Evolutionary conservation across 306 rosid genomes (phyloP).

Genomic region (Inga laurina): DNA sequence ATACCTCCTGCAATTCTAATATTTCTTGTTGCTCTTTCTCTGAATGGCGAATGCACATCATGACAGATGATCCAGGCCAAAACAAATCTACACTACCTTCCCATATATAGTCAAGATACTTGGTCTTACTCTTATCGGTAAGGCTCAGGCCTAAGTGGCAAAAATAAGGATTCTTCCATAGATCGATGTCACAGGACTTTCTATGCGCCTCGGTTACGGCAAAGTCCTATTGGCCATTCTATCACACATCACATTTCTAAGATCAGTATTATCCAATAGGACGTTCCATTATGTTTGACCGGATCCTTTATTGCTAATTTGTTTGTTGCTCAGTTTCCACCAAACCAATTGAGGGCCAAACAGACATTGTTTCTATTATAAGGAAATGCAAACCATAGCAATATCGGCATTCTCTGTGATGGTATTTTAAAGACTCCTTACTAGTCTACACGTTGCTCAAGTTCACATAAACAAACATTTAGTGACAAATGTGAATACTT

Average conservation of each 20-base stretch:
- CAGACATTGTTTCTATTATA: constrained; percentile 34
- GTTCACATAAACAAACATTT: constrained; percentile 44
- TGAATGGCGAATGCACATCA: no score
- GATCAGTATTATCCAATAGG: neutral
- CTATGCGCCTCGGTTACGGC: neutral
- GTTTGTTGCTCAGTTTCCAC: neutral
- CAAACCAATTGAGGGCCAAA: neutral
- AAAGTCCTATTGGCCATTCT: neutral
- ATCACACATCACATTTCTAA: neutral
- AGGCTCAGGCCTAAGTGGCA: neutral
- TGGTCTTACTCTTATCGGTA: no score
- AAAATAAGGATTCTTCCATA: neutral
- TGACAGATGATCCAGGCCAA: no score
- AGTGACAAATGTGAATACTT: constrained; percentile 40
- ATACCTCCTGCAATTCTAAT: neutral
- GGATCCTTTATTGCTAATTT: neutral
- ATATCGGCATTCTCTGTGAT: constrained; percentile 18
- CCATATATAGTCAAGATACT: no score
- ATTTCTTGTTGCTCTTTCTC: neutral
- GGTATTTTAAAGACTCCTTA: constrained; percentile 23
- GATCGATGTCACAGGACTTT: neutral
- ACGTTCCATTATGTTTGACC: neutral
- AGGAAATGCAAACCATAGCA: neutral
- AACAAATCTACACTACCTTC: neutral
- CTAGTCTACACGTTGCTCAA: constrained; percentile 34